phyloP scores from a whole-genome alignment of 2,329 filamentous ascomycete species.

The Pyricularia grisea region DNA sequence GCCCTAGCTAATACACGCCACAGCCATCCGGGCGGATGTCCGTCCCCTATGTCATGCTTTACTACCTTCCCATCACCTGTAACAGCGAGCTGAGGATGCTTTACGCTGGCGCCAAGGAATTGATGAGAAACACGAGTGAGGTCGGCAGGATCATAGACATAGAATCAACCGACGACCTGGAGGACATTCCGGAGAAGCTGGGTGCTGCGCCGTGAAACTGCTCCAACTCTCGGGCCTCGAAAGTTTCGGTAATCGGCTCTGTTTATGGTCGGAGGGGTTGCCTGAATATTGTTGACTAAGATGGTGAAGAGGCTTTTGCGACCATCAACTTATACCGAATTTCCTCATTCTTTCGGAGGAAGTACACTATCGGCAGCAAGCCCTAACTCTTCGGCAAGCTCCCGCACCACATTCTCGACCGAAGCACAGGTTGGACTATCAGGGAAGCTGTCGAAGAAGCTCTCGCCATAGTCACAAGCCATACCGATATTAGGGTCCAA shows the following conservation, averaged over 20 bases:
- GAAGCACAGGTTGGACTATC: constrained; percentile 86
- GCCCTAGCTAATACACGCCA: not conserved
- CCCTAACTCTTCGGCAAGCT: constrained; percentile 57
- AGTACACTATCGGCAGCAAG: constrained; percentile 47
- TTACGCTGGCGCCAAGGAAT: constrained; percentile 90
- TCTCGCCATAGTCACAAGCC: constrained; percentile 96
- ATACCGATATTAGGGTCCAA: constrained; percentile 90
- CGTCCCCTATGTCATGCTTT: constrained; percentile 89
- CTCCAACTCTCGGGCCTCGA: not conserved
- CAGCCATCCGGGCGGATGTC: constrained; percentile 74
- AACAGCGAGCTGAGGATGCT: constrained; percentile 84
- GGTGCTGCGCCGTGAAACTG: constrained; percentile 19
- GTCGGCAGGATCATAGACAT: constrained; percentile 85
- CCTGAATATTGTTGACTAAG: not conserved
- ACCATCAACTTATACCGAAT: not conserved
- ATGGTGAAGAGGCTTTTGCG: not conserved
- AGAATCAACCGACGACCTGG: constrained; percentile 68
- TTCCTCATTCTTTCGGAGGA: constrained; percentile 28
- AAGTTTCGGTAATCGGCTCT: not conserved
- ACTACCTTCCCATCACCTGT: constrained; percentile 88
- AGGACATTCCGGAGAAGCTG: constrained; percentile 65
- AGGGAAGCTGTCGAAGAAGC: constrained; percentile 88
- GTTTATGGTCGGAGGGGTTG: not conserved
- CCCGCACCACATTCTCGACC: constrained; percentile 69
- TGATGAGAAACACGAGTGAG: constrained; percentile 89